These are phyloP conservation scores for Pyrenula massariospora DNA, from an alignment of 495 filamentous ascomycete species.

Conservation along the genomic window DNA sequence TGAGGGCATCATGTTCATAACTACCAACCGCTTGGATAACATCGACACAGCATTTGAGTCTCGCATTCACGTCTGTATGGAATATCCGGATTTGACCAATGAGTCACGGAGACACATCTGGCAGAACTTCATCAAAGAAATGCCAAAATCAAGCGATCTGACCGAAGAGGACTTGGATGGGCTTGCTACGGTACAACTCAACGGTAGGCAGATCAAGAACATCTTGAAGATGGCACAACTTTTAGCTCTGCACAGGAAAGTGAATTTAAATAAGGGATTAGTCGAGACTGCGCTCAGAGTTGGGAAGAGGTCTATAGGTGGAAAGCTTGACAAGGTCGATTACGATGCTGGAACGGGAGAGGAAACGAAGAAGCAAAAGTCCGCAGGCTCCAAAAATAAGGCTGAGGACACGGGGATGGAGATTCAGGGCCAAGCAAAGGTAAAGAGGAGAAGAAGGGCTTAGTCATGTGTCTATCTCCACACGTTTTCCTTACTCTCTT, in stretches of 20 bases:
- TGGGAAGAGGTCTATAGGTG: too few relatives aligned
- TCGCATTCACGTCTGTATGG: slow-evolving; percentile 36
- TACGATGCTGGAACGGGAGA: too few relatives aligned
- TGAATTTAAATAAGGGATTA: slow-evolving; percentile 5
- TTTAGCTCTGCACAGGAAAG: slow-evolving; percentile 12
- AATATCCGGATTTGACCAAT: slow-evolving; percentile 27
- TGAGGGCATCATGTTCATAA: slow-evolving; percentile 51
- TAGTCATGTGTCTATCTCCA: too few relatives aligned
- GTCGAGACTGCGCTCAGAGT: too few relatives aligned
- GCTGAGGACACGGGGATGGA: too few relatives aligned
- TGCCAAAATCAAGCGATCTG: slow-evolving; percentile 2
- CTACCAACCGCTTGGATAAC: slow-evolving; percentile 36
- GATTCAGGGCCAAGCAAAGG: too few relatives aligned
- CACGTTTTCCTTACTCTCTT: too few relatives aligned
- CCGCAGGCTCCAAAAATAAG: too few relatives aligned
- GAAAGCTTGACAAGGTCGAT: too few relatives aligned
- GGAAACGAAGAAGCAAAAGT: too few relatives aligned
- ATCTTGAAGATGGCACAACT: slow-evolving; percentile 30
- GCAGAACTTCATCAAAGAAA: slow-evolving; percentile 11
- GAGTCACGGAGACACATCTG: slow-evolving; percentile 17
- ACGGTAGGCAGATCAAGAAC: slow-evolving; percentile 21
- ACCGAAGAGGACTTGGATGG: slow-evolving; percentile 3
- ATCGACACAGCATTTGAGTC: slow-evolving; percentile 40
- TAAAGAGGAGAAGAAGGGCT: too few relatives aligned
- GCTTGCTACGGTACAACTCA: slow-evolving; percentile 22